Conservation (phyloP, 306 rosid genomes). For the Prinsepia uniflora region DNA sequence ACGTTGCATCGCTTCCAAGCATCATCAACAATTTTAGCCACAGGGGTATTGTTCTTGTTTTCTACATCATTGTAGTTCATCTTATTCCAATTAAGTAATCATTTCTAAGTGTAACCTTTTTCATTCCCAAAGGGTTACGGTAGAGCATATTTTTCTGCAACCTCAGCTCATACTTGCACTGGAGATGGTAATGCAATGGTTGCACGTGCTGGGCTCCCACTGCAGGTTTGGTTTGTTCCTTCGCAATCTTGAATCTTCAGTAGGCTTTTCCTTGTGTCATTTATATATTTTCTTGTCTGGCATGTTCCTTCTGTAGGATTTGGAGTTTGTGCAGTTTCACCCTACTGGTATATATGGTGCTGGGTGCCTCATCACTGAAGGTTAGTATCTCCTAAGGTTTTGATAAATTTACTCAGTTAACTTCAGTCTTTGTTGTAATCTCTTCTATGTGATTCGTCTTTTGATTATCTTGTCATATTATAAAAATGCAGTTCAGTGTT, state of each 20-base stretch:
- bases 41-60: conserved; percentile 57
- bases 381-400: conserved; percentile 35
- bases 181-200: conserved; percentile 98
- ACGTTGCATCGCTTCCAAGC: conserved; percentile 89
- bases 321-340: conserved; percentile 97
- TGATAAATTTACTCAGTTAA: neutral
- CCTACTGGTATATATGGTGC: conserved; percentile 98
- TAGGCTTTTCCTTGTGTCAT: conserved; percentile 13
- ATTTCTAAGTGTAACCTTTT: conserved; percentile 12
- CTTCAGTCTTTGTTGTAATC: conserved; percentile 8
- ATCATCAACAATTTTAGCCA: conserved; percentile 82
- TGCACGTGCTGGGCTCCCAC: conserved; percentile 90
- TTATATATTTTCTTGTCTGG: conserved; percentile 15
- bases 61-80: conserved; percentile 17
- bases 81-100: conserved; percentile 4
- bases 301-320: conserved; percentile 51
- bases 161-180: conserved; percentile 96
- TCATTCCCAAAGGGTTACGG: conserved; percentile 74
- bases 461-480: neutral
- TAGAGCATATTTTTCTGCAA: conserved; percentile 85
- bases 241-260: conserved; percentile 11
- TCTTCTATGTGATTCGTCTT: neutral
- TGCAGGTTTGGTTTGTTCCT: conserved; percentile 52
- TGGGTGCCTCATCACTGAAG: conserved; percentile 97
- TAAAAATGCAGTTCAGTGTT: neutral